phyloP scores from a whole-genome alignment of 1,284 basidiomycete species.

The Exobasidium rhododendri region DNA sequence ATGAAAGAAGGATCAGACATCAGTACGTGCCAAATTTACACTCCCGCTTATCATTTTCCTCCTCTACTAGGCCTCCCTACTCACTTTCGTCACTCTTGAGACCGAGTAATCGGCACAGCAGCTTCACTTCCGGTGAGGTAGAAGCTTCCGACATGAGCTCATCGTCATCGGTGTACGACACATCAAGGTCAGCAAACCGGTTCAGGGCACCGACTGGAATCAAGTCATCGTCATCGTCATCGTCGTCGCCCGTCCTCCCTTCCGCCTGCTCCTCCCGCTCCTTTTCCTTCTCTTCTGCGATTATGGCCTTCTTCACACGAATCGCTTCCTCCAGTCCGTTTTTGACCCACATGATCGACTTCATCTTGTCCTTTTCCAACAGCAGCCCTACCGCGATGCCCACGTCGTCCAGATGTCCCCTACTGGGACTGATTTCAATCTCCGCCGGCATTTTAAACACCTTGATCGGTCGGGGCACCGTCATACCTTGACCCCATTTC shows the following conservation, averaged over 20 bases:
- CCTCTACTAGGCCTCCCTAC: no score
- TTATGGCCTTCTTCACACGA: slow-evolving; percentile 32
- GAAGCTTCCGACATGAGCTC: slow-evolving; percentile 37
- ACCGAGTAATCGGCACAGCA: slow-evolving; percentile 47
- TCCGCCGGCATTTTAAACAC: slow-evolving; percentile 35
- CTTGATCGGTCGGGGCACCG: slow-evolving; percentile 31
- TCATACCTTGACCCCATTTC: slow-evolving; percentile 36
- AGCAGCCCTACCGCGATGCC: slow-evolving; percentile 49
- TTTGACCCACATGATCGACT: slow-evolving; percentile 48
- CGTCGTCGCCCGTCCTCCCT: slow-evolving; percentile 8
- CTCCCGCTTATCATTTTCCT: background rate
- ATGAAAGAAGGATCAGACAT: slow-evolving; percentile 2
- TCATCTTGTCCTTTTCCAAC: slow-evolving; percentile 45
- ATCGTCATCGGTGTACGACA: slow-evolving; percentile 24
- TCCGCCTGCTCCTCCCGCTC: slow-evolving; percentile 6
- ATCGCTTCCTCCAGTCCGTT: slow-evolving; percentile 46
- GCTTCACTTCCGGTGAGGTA: slow-evolving; percentile 40
- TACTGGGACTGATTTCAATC: slow-evolving; percentile 38
- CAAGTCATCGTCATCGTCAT: slow-evolving; percentile 13
- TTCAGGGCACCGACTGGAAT: slow-evolving; percentile 1
- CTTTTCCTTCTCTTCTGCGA: slow-evolving; percentile 15
- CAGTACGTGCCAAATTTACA: no score
- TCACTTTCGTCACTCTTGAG: slow-evolving; percentile 31
- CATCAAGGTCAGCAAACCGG: slow-evolving; percentile 3
- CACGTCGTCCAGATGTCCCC: slow-evolving; percentile 35